phyloP scores from a whole-genome alignment of 495 filamentous ascomycete species.

The Penicillium silybi region DNA sequence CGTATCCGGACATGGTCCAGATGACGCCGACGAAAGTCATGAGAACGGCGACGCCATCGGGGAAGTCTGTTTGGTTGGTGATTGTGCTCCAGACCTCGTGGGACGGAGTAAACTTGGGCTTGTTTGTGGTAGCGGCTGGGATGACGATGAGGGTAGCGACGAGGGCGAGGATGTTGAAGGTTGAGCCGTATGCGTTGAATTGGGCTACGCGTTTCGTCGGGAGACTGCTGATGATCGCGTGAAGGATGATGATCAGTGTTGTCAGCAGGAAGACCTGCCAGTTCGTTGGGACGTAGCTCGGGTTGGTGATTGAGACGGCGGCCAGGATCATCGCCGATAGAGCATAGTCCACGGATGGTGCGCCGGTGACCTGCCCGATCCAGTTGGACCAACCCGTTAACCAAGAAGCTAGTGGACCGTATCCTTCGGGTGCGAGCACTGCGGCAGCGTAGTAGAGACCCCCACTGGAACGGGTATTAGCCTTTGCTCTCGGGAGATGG shows the following conservation, averaged over 20 bases:
- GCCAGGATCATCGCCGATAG: conserved; percentile 71
- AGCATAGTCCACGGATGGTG: conserved; percentile 62
- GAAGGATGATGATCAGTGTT: conserved; percentile 64
- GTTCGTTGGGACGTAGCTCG: conserved; percentile 56
- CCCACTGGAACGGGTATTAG: conserved; percentile 44
- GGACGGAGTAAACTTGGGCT: conserved; percentile 59
- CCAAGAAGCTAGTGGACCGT: conserved; percentile 72
- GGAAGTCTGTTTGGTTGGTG: conserved; percentile 65
- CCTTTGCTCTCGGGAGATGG: conserved; percentile 1
- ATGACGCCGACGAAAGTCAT: conserved; percentile 72
- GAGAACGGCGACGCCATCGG: conserved; percentile 64
- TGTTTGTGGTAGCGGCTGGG: conserved; percentile 55
- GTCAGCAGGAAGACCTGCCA: conserved; percentile 74
- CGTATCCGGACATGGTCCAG: conserved; percentile 67
- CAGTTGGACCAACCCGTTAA: conserved; percentile 74
- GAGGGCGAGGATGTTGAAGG: conserved; percentile 69
- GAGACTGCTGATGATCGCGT: conserved; percentile 68
- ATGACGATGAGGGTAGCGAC: conserved; percentile 67
- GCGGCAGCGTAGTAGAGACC: conserved; percentile 77
- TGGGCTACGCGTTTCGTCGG: conserved; percentile 70
- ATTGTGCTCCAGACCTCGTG: conserved; percentile 68
- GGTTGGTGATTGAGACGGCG: conserved; percentile 63
- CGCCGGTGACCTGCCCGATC: conserved; percentile 65
- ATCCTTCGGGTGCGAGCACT: conserved; percentile 72
- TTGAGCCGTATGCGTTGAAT: conserved; percentile 73